Percentiles rank a stretch among this genome's conserved stretches.
phyloP scores from a whole-genome alignment of 805 yeast genomes.

The Pichia cabralensis region DNA sequence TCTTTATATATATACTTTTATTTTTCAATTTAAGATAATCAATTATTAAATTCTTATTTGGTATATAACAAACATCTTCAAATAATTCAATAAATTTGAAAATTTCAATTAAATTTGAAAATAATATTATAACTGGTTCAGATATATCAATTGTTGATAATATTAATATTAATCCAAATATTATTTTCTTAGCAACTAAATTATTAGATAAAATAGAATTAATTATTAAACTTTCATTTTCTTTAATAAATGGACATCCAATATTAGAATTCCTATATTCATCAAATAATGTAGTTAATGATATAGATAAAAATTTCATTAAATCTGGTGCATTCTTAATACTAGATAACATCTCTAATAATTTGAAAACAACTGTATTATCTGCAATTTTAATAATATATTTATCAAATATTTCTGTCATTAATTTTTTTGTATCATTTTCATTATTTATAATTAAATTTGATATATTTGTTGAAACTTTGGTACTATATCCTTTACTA shows the following conservation, averaged over 20 bases:
- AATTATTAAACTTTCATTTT: constrained; percentile 17
- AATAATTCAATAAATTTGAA: constrained; percentile 10
- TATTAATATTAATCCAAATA: constrained; percentile 21
- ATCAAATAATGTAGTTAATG: constrained; percentile 18
- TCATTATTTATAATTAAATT: constrained; percentile 22
- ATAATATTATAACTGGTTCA: constrained; percentile 17
- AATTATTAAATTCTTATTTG: constrained; percentile 5
- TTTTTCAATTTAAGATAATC: constrained; percentile 10
- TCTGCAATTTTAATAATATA: constrained; percentile 33
- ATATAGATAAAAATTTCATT: constrained; percentile 27
- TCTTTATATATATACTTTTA: constrained; percentile 19
- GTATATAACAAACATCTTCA: background rate
- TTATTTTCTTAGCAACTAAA: constrained; percentile 13
- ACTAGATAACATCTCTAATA: constrained; percentile 23
- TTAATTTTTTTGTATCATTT: constrained; percentile 27
- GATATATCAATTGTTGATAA: constrained; percentile 25
- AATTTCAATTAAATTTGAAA: constrained; percentile 10
- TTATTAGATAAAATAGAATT: constrained; percentile 15
- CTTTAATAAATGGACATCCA: constrained; percentile 15
- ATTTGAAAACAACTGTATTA: constrained; percentile 25
- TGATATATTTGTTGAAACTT: constrained; percentile 29
- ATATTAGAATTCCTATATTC: constrained; percentile 14
- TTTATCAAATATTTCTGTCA: constrained; percentile 33
- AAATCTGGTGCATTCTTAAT: constrained; percentile 19
- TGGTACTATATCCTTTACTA: constrained; percentile 26